Evolutionary conservation across 2,329 filamentous ascomycete genomes (phyloP).

Genomic region (Triangularia setosa): DNA sequence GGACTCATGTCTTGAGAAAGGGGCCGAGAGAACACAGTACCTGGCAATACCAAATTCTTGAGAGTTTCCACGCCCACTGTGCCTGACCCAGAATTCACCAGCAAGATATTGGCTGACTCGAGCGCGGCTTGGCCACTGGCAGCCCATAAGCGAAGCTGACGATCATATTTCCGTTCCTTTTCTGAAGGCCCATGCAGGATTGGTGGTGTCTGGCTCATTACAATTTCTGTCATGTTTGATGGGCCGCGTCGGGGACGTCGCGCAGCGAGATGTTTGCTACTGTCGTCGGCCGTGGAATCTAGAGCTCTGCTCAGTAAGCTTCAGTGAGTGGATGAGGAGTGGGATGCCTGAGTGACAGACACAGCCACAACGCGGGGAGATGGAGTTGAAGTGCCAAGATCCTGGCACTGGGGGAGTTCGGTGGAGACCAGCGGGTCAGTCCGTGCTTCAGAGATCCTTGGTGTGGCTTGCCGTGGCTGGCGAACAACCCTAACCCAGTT

Average conservation of each 20-base stretch:
- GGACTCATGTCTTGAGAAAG: not conserved
- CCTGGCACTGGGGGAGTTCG: not conserved
- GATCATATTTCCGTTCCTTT: constrained; percentile 80
- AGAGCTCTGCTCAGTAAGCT: not conserved
- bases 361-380: constrained; percentile 14
- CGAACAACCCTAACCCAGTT: not conserved
- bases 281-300: not conserved
- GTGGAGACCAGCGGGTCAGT: not conserved
- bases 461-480: not conserved
- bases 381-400: not conserved
- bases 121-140: constrained; percentile 85
- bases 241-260: not conserved
- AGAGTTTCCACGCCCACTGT: constrained; percentile 85
- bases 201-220: constrained; percentile 44
- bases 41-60: constrained; percentile 95
- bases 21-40: constrained; percentile 36
- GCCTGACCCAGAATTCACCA: constrained; percentile 83
- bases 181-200: constrained; percentile 52
- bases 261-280: not conserved
- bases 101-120: constrained; percentile 84
- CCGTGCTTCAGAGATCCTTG: not conserved
- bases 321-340: not conserved
- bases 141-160: constrained; percentile 92
- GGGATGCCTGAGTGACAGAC: not conserved
- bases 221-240: constrained; percentile 41